A percentile compares a stretch with the other conserved stretches of the same genome.
These are phyloP conservation scores for Simplicillium aogashimaense DNA, from an alignment of 2,329 filamentous ascomycete species.

Conservation along the genomic window DNA sequence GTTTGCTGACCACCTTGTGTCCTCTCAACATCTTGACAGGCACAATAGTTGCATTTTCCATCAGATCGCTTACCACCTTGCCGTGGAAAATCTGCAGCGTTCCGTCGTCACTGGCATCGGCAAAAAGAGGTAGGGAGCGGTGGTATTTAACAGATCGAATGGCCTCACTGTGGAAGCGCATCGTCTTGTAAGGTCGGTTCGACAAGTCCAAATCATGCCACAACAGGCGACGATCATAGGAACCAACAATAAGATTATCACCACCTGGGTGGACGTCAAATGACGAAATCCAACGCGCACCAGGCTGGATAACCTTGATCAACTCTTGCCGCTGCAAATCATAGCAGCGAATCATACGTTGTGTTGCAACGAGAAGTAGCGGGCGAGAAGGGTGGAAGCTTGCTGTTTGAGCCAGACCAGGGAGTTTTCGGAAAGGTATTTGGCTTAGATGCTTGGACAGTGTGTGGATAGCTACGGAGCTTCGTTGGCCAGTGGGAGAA, in stretches of 20 bases:
- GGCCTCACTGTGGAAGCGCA: constrained; percentile 88
- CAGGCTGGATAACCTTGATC: constrained; percentile 86
- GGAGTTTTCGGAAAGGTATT: constrained; percentile 73
- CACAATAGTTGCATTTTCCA: constrained; percentile 95
- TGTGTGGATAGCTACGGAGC: constrained; percentile 87
- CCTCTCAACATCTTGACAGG: constrained; percentile 89
- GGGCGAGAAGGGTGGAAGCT: constrained; percentile 92
- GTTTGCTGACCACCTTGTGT: constrained; percentile 73
- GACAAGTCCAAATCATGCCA: constrained; percentile 97
- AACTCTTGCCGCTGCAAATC: constrained; percentile 87
- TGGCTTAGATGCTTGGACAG: constrained; percentile 92
- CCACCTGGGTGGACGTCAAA: constrained; percentile 91
- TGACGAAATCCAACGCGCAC: constrained; percentile 84
- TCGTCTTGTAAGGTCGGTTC: constrained; percentile 84
- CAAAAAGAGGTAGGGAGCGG: constrained; percentile 74
- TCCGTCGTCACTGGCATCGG: constrained; percentile 90
- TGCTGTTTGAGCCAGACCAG: constrained; percentile 73
- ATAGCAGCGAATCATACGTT: constrained; percentile 86
- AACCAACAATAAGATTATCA: constrained; percentile 88
- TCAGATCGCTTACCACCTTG: constrained; percentile 85
- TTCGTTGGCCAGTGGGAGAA: constrained; percentile 66
- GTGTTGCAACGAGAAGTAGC: constrained; percentile 92
- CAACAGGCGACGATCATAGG: constrained; percentile 84
- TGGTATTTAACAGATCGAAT: constrained; percentile 88
- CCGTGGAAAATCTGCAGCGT: constrained; percentile 94